Conservation (phyloP, 306 rosid genomes). For the Boehmeria nivea region DNA sequence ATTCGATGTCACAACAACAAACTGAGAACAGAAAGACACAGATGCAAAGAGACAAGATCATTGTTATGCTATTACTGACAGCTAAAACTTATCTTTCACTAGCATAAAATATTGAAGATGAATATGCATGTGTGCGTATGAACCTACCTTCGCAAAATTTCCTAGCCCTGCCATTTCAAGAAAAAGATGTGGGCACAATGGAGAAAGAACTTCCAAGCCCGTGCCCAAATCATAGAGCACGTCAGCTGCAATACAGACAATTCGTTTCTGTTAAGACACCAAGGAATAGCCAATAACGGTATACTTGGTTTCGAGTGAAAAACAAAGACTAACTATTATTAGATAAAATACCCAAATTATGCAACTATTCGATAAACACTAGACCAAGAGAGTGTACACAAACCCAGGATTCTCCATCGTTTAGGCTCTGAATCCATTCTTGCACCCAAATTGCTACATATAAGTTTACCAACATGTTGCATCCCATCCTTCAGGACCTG, state of each 20-base stretch:
- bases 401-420: conserved; percentile 88
- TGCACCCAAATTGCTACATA: conserved; percentile 91
- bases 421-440: conserved; percentile 99
- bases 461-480: conserved; percentile 91
- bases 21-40: too few species aligned
- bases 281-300: conserved; percentile 14
- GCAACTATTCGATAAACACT: neutral
- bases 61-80: too few species aligned
- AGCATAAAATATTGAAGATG: neutral
- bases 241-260: conserved; percentile 65
- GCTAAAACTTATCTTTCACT: too few species aligned
- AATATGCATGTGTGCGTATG: neutral
- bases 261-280: neutral
- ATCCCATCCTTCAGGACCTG: conserved; percentile 93
- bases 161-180: conserved; percentile 95
- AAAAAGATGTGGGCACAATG: conserved; percentile 91
- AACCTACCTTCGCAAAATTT: conserved; percentile 75
- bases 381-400: conserved; percentile 19
- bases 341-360: too few species aligned
- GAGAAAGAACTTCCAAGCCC: conserved; percentile 96
- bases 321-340: too few species aligned
- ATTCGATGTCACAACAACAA: too few species aligned
- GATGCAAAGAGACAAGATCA: too few species aligned
- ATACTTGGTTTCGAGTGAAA: neutral
- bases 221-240: conserved; percentile 80